Conservation (phyloP, 441 rosid genomes). For the Melastoma candidum region DNA sequence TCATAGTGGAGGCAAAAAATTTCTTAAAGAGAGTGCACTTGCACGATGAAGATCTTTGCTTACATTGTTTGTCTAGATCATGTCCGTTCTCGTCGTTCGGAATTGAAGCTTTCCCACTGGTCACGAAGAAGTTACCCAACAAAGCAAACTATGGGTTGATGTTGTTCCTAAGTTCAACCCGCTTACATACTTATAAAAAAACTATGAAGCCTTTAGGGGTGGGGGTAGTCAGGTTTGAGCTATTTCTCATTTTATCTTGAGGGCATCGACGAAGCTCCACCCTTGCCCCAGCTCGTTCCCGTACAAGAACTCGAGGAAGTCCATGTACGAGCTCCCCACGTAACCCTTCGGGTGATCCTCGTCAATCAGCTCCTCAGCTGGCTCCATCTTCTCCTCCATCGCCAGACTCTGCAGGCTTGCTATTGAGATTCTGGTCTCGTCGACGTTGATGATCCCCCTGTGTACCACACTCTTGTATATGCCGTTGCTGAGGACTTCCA, state of each 20-base stretch:
- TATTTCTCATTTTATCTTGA: constrained; percentile 34
- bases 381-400: constrained; percentile 46
- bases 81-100: no score
- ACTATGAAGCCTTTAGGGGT: no score
- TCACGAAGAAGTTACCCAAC: no score
- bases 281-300: constrained; percentile 35
- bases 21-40: no score
- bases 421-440: constrained; percentile 36
- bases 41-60: no score
- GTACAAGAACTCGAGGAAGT: constrained; percentile 46
- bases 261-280: constrained; percentile 32
- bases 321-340: constrained; percentile 47
- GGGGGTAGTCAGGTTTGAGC: constrained; percentile 21
- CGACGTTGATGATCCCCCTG: constrained; percentile 30
- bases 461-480: constrained; percentile 43
- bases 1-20: no score
- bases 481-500: constrained; percentile 68
- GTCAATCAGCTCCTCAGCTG: constrained; percentile 40
- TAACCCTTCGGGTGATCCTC: constrained; percentile 32
- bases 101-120: no score
- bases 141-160: no score
- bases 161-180: no score
- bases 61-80: no score
- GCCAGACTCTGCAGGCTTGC: constrained; percentile 57
- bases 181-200: no score